phyloP scores from a whole-genome alignment of 2,329 filamentous ascomycete species.

The Penicillium sp. region DNA sequence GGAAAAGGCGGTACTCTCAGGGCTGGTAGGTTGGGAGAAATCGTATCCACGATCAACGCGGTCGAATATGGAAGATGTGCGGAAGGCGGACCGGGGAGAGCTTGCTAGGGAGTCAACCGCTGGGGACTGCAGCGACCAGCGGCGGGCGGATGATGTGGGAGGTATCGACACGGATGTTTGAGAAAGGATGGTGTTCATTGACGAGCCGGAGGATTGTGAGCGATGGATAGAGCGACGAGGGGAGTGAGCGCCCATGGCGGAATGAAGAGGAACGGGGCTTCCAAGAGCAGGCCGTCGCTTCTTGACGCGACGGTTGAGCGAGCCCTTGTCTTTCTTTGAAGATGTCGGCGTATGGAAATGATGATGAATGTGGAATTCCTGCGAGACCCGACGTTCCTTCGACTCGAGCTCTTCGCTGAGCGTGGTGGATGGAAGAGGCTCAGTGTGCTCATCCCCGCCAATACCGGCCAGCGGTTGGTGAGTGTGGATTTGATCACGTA shows the following conservation, averaged over 20 bases:
- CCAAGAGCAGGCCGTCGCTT: constrained; percentile 72
- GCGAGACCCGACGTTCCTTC: constrained; percentile 60
- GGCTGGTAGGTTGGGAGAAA: constrained; percentile 78
- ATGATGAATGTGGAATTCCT: constrained; percentile 90
- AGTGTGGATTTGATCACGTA: constrained; percentile 79
- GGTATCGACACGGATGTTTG: constrained; percentile 66
- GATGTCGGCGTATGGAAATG: constrained; percentile 79
- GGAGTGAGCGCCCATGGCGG: constrained; percentile 36
- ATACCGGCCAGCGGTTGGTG: constrained; percentile 71
- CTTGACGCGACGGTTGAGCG: constrained; percentile 64
- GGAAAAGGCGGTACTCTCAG: constrained; percentile 72
- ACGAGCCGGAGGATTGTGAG: constrained; percentile 49
- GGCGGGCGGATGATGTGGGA: constrained; percentile 47
- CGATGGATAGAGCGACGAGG: constrained; percentile 44
- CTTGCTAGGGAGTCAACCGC: constrained; percentile 71
- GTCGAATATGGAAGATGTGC: constrained; percentile 80
- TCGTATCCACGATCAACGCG: constrained; percentile 67
- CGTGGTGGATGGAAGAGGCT: constrained; percentile 55
- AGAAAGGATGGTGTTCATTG: constrained; percentile 66
- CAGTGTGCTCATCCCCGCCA: constrained; percentile 31
- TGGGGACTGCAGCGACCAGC: constrained; percentile 50
- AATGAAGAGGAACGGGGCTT: constrained; percentile 57
- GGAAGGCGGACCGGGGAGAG: constrained; percentile 77
- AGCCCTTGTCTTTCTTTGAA: constrained; percentile 61
- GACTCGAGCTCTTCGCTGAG: constrained; percentile 74